Evolutionary conservation across 352 stramenopile genomes (phyloP).

Genomic region (Phytophthora brassicae): DNA sequence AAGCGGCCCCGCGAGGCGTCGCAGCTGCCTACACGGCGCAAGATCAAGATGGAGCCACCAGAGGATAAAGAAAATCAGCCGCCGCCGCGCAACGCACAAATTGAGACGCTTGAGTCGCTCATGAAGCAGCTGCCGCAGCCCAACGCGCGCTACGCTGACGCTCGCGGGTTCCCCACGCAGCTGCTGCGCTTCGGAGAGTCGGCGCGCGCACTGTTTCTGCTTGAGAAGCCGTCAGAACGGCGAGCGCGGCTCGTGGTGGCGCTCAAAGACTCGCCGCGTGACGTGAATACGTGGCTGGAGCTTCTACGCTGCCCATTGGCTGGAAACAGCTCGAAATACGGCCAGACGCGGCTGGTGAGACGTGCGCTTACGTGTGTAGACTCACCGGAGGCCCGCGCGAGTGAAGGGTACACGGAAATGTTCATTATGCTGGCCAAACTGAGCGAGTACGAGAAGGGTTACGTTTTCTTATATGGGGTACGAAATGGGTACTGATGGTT

Average conservation of each 20-base stretch:
- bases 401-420: slow-evolving; percentile 56
- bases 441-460: slow-evolving; percentile 35
- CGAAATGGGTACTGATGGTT: background rate
- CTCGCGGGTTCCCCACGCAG: slow-evolving; percentile 7
- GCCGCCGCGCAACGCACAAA: slow-evolving; percentile 4
- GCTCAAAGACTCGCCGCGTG: slow-evolving; percentile 49
- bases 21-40: slow-evolving; percentile 26
- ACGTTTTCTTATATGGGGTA: background rate
- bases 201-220: slow-evolving; percentile 59
- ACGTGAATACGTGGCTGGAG: slow-evolving; percentile 51
- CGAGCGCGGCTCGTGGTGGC: slow-evolving; percentile 48
- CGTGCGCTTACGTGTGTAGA: slow-evolving; percentile 48
- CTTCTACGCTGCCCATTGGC: slow-evolving; percentile 50
- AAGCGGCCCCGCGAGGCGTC: slow-evolving; percentile 37
- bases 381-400: slow-evolving; percentile 29
- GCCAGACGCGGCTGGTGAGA: slow-evolving; percentile 41
- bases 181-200: slow-evolving; percentile 63
- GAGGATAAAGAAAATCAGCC: slow-evolving; percentile 52
- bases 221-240: slow-evolving; percentile 46
- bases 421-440: slow-evolving; percentile 60
- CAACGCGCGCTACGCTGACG: slow-evolving; percentile 20
- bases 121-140: slow-evolving; percentile 17
- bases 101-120: slow-evolving; percentile 6
- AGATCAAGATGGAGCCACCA: slow-evolving; percentile 27
- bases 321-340: slow-evolving; percentile 44